Evolutionary conservation across 2,329 filamentous ascomycete species (phyloP), one percentile per base, ranked within the genome.

Genomic region (Geoglossum cookeanum): DNA sequence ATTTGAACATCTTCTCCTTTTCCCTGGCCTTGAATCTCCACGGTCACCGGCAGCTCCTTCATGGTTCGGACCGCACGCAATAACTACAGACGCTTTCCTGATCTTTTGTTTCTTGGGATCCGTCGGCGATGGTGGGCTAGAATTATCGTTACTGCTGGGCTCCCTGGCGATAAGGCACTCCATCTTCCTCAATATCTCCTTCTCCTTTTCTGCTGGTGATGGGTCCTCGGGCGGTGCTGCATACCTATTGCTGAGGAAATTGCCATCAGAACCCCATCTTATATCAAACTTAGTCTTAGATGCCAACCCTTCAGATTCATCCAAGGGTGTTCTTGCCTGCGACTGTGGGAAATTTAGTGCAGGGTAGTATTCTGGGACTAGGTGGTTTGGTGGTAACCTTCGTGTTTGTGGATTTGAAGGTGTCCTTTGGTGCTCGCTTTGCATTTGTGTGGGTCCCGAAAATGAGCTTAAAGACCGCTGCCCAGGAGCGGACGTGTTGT

Each of bases 241-340:
- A 63, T 82, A 87, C n/a, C 74, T 75, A 62, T 79, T 77, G 4
- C 74, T 66, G 60, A 71, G 75, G 65, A 87, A 87, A 58, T 73
- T 78, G n/a, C 75, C 67, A 66, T 87, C 84, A 0, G 84, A 84
- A 8, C 84, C 84, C 78, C 80, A 87, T 60, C 78, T 77, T 49
- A 84, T 72, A 56, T 77, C 67, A 29, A 64, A 47, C 39, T 53
- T 33, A 4, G 30, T 53, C 30, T 32, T 22, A 22, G 30, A 22
- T 8, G 49, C 9, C 66, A 65, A 22, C 63, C 63, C 73, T 63
- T 73, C 58, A 68, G 66, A 56, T 65, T 69, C 39, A 68, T 68
- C 64, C 68, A 68, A 59, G 68, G 67, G 59, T 68, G 68, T 22
- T 62, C 62, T 29, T 67, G 64, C 1, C 9, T 32, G 49, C 30